Conservation (phyloP, 306 rosid genomes). For the Trifolium pratense region DNA sequence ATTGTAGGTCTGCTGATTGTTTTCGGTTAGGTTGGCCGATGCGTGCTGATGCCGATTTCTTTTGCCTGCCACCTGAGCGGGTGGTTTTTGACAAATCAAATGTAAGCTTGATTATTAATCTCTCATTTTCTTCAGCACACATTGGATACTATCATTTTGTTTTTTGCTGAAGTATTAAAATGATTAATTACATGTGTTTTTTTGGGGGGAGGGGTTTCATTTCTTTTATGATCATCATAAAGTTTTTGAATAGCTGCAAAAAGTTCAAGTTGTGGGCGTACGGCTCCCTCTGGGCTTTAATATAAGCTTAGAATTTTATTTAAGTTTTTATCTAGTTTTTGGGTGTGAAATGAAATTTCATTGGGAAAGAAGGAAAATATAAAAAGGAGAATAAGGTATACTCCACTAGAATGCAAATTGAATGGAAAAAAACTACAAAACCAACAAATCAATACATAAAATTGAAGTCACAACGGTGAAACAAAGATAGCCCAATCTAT, state of each 20-base stretch:
- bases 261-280: conserved; percentile 3
- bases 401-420: conserved; percentile 3
- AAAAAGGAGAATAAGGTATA: background rate
- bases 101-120: conserved; percentile 50
- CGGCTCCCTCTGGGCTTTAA: background rate
- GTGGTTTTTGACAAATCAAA: conserved; percentile 51
- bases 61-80: conserved; percentile 49
- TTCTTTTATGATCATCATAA: conserved; percentile 1
- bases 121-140: conserved; percentile 17
- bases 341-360: background rate
- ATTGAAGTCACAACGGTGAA: background rate
- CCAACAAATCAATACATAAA: background rate
- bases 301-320: background rate
- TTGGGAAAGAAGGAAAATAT: background rate
- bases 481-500: background rate
- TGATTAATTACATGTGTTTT: conserved; percentile 10
- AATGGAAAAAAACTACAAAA: background rate
- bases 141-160: background rate
- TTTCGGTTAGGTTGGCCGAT: conserved; percentile 98
- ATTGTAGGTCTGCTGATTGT: conserved; percentile 91
- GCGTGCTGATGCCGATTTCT: conserved; percentile 96
- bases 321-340: background rate
- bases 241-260: conserved; percentile 16
- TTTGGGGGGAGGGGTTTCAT: background rate
- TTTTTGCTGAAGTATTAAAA: background rate